These are phyloP conservation scores for Phytophthora cryptogea DNA, from an alignment of 352 stramenopile species.

Conservation along the genomic window DNA sequence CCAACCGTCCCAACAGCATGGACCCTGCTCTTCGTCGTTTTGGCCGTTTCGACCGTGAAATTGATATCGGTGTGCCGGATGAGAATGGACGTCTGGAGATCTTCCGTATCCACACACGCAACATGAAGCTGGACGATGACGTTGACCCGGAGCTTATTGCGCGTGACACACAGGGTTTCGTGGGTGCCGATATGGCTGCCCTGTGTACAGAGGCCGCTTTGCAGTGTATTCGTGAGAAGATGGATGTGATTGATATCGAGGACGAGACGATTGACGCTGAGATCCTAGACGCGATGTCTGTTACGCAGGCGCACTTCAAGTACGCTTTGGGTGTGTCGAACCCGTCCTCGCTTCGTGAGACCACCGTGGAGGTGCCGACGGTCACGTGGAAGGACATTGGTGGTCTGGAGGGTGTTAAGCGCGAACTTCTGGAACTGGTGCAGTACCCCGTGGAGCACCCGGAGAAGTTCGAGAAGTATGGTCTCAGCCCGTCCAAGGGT, in stretches of 20 bases:
- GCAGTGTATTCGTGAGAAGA: constrained; percentile 99
- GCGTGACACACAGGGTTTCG: constrained; percentile 98
- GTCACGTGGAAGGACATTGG: constrained; percentile 99
- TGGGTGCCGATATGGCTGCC: constrained; percentile 98
- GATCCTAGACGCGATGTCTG: constrained; percentile 98
- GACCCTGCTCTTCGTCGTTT: constrained; percentile 98
- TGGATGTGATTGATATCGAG: constrained; percentile 99
- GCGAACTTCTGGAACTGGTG: constrained; percentile 98
- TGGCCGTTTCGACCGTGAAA: constrained; percentile 98
- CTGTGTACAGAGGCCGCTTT: constrained; percentile 98
- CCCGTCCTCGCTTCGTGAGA: constrained; percentile 98
- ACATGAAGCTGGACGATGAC: constrained; percentile 99
- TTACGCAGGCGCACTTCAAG: constrained; percentile 99
- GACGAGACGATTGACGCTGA: constrained; percentile 99
- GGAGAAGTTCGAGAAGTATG: constrained; percentile 99
- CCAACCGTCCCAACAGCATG: constrained; percentile 99
- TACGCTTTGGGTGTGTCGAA: constrained; percentile 98
- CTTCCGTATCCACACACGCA: constrained; percentile 99
- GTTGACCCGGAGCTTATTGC: constrained; percentile 98
- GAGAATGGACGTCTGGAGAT: constrained; percentile 99
- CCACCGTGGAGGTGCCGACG: constrained; percentile 98
- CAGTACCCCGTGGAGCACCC: constrained; percentile 99
- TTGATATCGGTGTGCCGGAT: constrained; percentile 99
- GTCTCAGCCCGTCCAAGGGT: constrained; percentile 93
- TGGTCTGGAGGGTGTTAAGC: constrained; percentile 98